Conservation (phyloP, 2,329 filamentous ascomycete genomes). For the Rhexocercosporidium sp. region DNA sequence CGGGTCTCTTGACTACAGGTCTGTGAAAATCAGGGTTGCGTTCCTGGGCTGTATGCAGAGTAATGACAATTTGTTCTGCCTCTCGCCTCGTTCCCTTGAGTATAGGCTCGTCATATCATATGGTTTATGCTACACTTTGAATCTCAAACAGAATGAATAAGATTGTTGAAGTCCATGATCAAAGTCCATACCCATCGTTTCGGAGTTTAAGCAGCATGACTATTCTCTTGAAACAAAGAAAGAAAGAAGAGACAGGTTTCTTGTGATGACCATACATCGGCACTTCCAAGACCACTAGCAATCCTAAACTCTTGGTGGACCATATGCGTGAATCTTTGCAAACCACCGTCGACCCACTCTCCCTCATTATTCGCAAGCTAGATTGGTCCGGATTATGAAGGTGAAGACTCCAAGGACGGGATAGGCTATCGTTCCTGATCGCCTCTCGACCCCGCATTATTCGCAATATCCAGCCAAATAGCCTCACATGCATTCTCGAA, state of each 20-base stretch:
- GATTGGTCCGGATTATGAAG: background rate
- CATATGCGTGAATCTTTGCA: background rate
- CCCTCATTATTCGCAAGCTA: background rate
- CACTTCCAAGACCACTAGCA: too few relatives aligned
- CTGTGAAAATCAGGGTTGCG: background rate
- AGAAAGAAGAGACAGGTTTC: too few relatives aligned
- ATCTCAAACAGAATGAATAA: too few relatives aligned
- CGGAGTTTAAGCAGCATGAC: too few relatives aligned
- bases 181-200: too few relatives aligned
- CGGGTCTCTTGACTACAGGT: background rate
- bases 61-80: background rate
- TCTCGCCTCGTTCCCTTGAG: background rate
- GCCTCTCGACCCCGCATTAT: background rate
- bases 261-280: too few relatives aligned
- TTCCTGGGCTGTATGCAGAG: background rate
- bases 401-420: background rate
- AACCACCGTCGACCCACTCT: background rate
- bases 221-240: too few relatives aligned
- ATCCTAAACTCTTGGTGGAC: background rate
- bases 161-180: too few relatives aligned
- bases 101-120: background rate
- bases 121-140: too few relatives aligned
- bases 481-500: constrained; percentile 18
- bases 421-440: background rate
- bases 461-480: background rate